A percentile compares a stretch with the other conserved stretches of the same genome.
Conservation (phyloP, 257 asterid species). For the Primulina eburnea region DNA sequence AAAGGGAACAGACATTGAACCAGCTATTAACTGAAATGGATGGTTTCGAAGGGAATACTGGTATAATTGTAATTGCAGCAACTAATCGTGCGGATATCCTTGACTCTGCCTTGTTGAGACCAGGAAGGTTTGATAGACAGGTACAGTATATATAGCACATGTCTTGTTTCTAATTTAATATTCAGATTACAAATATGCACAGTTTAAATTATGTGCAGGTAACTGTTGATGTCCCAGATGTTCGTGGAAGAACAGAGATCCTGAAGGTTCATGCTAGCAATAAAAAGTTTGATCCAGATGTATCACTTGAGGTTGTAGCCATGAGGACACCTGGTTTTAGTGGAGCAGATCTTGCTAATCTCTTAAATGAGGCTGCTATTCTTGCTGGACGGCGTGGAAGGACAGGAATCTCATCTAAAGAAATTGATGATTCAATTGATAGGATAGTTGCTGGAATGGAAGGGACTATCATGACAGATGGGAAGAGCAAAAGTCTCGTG, state of each 20-base stretch:
- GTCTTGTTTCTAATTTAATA: not conserved
- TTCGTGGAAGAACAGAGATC: conserved; percentile 96
- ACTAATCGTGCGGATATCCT: conserved; percentile 98
- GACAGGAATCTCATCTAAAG: conserved; percentile 79
- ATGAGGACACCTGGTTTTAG: conserved; percentile 99
- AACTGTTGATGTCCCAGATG: conserved; percentile 86
- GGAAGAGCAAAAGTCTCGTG: conserved; percentile 97
- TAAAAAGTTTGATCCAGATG: conserved; percentile 77
- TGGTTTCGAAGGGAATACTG: conserved; percentile 98
- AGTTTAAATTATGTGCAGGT: conserved; percentile 51
- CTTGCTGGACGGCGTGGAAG: conserved; percentile 92
- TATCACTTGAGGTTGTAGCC: conserved; percentile 90
- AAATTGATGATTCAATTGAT: conserved; percentile 93
- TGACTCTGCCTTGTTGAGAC: conserved; percentile 91
- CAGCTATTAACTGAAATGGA: conserved; percentile 98
- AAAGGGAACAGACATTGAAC: conserved; percentile 93
- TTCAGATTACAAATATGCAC: not conserved
- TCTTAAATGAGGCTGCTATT: conserved; percentile 94
- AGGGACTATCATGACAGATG: conserved; percentile 98
- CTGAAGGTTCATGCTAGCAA: conserved; percentile 88
- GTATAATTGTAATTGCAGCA: conserved; percentile 90
- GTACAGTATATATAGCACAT: conserved; percentile 30
- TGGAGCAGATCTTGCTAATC: conserved; percentile 99
- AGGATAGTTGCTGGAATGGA: conserved; percentile 99
- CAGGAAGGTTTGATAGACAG: conserved; percentile 98